Base-by-base conservation (phyloP, 2,329 filamentous ascomycete genomes). In the Xenosphaeropsis pyriputrescens region DNA sequence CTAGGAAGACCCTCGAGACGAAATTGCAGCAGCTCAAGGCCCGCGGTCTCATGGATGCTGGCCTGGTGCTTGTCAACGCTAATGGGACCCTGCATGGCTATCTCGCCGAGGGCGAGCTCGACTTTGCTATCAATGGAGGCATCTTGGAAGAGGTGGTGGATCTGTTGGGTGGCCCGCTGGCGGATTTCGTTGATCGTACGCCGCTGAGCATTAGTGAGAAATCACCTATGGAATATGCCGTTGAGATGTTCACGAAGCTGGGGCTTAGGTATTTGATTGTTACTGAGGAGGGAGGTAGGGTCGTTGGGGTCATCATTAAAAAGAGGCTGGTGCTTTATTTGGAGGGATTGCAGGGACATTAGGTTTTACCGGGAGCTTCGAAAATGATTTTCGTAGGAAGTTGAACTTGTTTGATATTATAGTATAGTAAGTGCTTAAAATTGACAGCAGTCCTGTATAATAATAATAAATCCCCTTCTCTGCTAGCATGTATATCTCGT, bases 181-280 rank as follows among this genome's bases (percentile, higher is more conserved):
- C 57, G 1, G 57, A 55, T 1, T 68, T 73, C 44, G 60, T 75
- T 1, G 70, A 75, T 47, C 57, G 63, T 2, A 72, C 67, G 13
- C 70, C 69, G 1, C 43, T 75, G 40, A 64, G 55, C 1, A 51
- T 75, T 5, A 65, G 59, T 39, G 61, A 58, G 1, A 61, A 61
- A 33, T 68, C 70, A 32, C 70, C 70, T 8, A 58, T 75, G 46
- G 72, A 76, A 50, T 71, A 70, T 50, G 68, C 63, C 1, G 65
- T 73, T 1, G 71, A 75, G 51, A 67, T 75, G 63, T 74, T 75
- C 56, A 64, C 63, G 3, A 72, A 72, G 48, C 47, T 76, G 32
- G 71, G 70, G 0, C 43, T 74, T 44, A 54, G 69, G 41, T 62
- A 73, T 54, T 42, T 75, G 32, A 64, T 69, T 47, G 54, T 75